Evolutionary conservation across 108 stramenopile genomes (phyloP), one percentile per base, ranked within the genome.

Genomic region (Fistulifera pelliculosa): DNA sequence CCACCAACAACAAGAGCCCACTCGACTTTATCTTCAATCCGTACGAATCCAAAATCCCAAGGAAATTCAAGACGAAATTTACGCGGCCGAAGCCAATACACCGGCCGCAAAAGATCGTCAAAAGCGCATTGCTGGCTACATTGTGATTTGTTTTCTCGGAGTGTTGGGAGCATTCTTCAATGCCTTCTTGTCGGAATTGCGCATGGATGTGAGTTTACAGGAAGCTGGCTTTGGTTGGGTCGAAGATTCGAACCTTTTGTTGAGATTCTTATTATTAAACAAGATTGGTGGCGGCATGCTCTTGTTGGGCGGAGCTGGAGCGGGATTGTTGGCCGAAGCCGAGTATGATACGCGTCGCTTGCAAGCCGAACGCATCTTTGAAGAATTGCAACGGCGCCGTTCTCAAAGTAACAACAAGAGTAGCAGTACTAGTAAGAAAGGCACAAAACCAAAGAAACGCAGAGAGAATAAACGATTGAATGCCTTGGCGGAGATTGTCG

Each of bases 201-300:
- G 87, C 23, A 58, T 45, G 60, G 16, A 45, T 41, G 47, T 54
- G 31, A 18, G 35, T 0, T 56, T 88, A 38, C 50, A 47, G 6
- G 70, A 81, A 17, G 60, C 68, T 35, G 85, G 83, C 0, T 91
- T 85, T 73, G 83, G 66, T 23, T 91, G 85, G 85, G 79, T 87
- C 4, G 55, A 77, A 35, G 39, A 43, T 13, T 49, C 60, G 2
- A 81, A 77, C 53, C 6, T 35, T 6, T 0, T 90, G 0, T 52
- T 45, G 16, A 43, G 56, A 19, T 83, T 84, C 53, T 58, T 91
- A 0, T 81, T 91, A n/a, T 63, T 58, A 15, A 91, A 80, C 59
- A 85, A 82, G 45, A 66, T 83, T 50, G 85, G 85, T 18, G 90
- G 90, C 5, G 72, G 44, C 1, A 40, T 85, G 12, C 68, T 54